Evolutionary conservation across 345 rosid genomes (phyloP), one percentile per base, ranked within the genome.

Genomic region (Draba incana): DNA sequence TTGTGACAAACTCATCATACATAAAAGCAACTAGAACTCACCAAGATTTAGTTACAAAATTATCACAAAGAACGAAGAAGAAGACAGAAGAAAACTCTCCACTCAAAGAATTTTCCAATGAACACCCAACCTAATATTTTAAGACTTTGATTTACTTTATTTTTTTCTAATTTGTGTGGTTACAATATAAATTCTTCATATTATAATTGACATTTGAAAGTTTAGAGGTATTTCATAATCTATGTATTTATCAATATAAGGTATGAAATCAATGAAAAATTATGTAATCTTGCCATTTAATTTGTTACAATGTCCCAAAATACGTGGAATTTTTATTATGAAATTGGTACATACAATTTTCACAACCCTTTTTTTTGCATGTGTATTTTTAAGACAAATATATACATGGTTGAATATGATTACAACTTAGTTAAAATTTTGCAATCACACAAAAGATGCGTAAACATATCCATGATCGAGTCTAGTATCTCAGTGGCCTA

Each of bases 231-330:
- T 13, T 25, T 57, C 2, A 57, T 14, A 68, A 58, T 47, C 38
- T 57, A 2, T 47, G 16, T 37, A 20, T 24, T 20, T 4, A 48
- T 57, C 13, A 57, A 11, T 68, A 48, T 24, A 68, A 68, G 50
- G 42, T 47, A 69, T 57, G 1, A 37, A 57, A 10, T 58, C 3
- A 27, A 14, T 14, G 3, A 8, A 35, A 57, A 9, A 2, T 11
- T 48, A 11, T 48, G 7, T 15, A 16, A 10, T 57, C 12, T 37
- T 57, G 12, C 49, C 58, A 25, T 69, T 15, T 49, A 2, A 58
- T 38, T 37, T 25, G 58, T 14, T 57, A 24, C 57, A 37, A 38
- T 57, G 57, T 47, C 23, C 9, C 57, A 57, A 42, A 52, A 41
- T 52, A 15, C 31, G 6, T 43, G 70, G 31, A 23, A 42, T 53